phyloP scores from a whole-genome alignment of 2,329 filamentous ascomycete genomes.

The Hypoxylon sp. region DNA sequence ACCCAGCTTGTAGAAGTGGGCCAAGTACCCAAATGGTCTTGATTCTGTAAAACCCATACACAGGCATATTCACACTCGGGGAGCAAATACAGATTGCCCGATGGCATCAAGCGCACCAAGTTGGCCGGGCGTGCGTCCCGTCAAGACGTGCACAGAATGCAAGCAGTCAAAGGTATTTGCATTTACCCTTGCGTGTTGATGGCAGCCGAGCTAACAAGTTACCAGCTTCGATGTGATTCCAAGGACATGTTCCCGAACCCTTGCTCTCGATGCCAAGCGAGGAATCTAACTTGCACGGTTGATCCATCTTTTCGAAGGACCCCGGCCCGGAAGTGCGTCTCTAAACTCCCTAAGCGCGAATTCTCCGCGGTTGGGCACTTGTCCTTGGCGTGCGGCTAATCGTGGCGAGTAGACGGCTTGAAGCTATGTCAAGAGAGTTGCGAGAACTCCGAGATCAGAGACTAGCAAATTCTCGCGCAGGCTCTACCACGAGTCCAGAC shows the following conservation, averaged over 20 bases:
- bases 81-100: slow-evolving; percentile 13
- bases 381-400: slow-evolving; percentile 17
- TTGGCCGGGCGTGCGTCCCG: slow-evolving; percentile 50
- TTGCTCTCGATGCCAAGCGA: slow-evolving; percentile 52
- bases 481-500: slow-evolving; percentile 46
- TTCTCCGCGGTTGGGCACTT: slow-evolving; percentile 3
- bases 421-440: slow-evolving; percentile 55
- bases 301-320: slow-evolving; percentile 54
- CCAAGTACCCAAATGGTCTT: slow-evolving; percentile 4
- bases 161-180: slow-evolving; percentile 52
- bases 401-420: slow-evolving; percentile 47
- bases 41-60: not conserved
- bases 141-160: slow-evolving; percentile 54
- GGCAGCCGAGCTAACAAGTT: slow-evolving; percentile 15
- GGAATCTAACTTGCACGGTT: slow-evolving; percentile 51
- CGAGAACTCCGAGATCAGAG: slow-evolving; percentile 52
- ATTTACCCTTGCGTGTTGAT: slow-evolving; percentile 19
- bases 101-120: slow-evolving; percentile 47
- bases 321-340: slow-evolving; percentile 53
- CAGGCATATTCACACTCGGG: not conserved
- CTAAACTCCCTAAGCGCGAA: not conserved
- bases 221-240: slow-evolving; percentile 54
- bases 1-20: slow-evolving; percentile 9
- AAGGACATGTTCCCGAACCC: slow-evolving; percentile 53
- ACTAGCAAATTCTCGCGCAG: slow-evolving; percentile 35